These are phyloP conservation scores for Aspergillus bridgeri DNA, from an alignment of 495 filamentous ascomycete species.

Conservation along the genomic window DNA sequence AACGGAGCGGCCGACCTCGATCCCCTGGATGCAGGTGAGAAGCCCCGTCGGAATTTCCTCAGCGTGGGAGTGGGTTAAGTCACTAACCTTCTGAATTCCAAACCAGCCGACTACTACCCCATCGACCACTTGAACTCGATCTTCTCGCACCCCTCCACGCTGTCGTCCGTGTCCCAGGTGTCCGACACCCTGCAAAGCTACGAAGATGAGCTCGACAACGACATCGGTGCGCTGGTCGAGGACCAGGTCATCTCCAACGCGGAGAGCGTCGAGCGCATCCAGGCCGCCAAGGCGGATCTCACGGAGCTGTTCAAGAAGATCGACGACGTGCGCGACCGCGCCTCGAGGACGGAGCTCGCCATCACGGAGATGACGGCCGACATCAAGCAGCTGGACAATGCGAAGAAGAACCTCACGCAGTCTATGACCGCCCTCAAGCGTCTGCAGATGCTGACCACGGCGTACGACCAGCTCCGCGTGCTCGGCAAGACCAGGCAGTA, in stretches of 20 bases:
- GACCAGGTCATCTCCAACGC: conserved; percentile 82
- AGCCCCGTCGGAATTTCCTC: neutral
- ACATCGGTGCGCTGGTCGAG: conserved; percentile 73
- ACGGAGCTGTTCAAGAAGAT: conserved; percentile 91
- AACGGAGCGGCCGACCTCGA: conserved; percentile 35
- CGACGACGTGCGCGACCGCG: conserved; percentile 86
- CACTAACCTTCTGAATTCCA: neutral
- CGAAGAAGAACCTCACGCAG: conserved; percentile 91
- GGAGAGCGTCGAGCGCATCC: conserved; percentile 84
- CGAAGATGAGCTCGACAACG: conserved; percentile 78
- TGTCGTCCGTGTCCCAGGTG: conserved; percentile 70
- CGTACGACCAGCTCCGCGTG: conserved; percentile 90
- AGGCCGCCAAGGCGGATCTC: conserved; percentile 84
- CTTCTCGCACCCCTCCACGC: conserved; percentile 87
- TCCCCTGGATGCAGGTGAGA: conserved; percentile 44
- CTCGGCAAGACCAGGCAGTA: conserved; percentile 87
- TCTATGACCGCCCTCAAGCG: conserved; percentile 98
- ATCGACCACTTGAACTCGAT: conserved; percentile 89
- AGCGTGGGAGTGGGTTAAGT: conserved; percentile 22
- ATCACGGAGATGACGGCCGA: conserved; percentile 99
- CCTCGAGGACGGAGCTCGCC: conserved; percentile 85
- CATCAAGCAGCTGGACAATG: conserved; percentile 95
- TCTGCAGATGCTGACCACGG: conserved; percentile 97
- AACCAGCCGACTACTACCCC: conserved; percentile 85
- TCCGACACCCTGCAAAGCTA: conserved; percentile 68